These are phyloP conservation scores for Pinus albicaulis DNA, from an alignment of 75 land plant species.

Conservation along the genomic window DNA sequence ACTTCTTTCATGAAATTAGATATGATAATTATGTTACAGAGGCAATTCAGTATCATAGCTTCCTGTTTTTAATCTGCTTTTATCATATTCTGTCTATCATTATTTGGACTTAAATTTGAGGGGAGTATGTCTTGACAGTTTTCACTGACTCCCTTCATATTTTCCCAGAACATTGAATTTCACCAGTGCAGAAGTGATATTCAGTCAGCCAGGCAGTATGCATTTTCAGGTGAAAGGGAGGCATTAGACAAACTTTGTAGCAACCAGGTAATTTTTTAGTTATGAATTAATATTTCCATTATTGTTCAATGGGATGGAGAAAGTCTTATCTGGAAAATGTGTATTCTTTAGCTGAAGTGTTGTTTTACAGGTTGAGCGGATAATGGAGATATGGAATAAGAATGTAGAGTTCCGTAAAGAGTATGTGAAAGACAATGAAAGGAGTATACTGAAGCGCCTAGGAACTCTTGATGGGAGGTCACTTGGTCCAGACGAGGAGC, in stretches of 20 bases:
- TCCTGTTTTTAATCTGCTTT: background rate
- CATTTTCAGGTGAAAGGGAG: constrained; percentile 26
- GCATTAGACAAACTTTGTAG: constrained; percentile 30
- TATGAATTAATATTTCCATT: background rate
- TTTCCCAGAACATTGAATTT: constrained; percentile 49
- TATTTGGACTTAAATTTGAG: background rate
- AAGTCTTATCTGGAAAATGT: background rate
- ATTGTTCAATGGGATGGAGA: background rate
- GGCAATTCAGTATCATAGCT: background rate
- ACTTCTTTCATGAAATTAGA: background rate
- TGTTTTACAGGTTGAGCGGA: constrained; percentile 46
- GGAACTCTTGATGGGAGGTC: constrained; percentile 82
- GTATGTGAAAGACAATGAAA: constrained; percentile 60
- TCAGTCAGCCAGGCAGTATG: constrained; percentile 31
- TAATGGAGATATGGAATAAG: constrained; percentile 64
- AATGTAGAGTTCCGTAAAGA: constrained; percentile 67
- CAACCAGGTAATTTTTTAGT: constrained; percentile 30
- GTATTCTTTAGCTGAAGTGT: background rate
- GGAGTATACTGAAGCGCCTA: constrained; percentile 76
- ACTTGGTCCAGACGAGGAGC: constrained; percentile 81
- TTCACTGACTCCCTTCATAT: background rate
- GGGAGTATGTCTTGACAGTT: no score
- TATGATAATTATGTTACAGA: background rate
- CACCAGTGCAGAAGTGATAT: constrained; percentile 39
- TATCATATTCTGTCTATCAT: background rate